A percentile compares a stretch with the other conserved stretches of the same genome.
Conservation (phyloP, 129 eudicot species). For the Escallonia rubra region DNA sequence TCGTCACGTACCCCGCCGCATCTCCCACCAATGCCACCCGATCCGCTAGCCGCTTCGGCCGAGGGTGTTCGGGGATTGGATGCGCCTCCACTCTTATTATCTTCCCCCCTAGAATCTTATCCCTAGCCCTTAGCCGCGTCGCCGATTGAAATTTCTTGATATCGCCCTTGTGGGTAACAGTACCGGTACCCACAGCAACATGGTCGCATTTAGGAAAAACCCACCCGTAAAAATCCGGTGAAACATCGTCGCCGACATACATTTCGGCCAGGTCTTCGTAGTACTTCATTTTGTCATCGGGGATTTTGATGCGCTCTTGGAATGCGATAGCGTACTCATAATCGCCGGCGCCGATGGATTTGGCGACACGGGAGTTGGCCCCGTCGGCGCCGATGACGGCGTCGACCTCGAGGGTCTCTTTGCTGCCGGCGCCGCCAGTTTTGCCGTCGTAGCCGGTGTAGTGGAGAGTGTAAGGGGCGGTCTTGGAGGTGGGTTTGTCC, state of each 20-base stretch:
- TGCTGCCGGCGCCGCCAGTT: conserved; percentile 50
- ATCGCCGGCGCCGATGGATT: conserved; percentile 79
- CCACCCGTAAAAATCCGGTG: too few relatives aligned
- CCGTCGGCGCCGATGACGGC: conserved; percentile 98
- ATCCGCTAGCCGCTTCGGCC: conserved; percentile 55
- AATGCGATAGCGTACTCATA: conserved; percentile 76
- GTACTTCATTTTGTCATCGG: too few relatives aligned
- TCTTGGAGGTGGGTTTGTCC: conserved; percentile 52
- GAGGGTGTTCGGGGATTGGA: conserved; percentile 95
- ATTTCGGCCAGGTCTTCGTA: too few relatives aligned
- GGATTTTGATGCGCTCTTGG: too few relatives aligned
- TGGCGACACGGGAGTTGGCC: conserved; percentile 92
- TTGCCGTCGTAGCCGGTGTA: conserved; percentile 66
- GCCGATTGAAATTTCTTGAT: conserved; percentile 84
- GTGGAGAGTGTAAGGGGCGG: conserved; percentile 55
- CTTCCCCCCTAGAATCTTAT: conserved; percentile 79
- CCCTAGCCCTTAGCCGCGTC: conserved; percentile 68
- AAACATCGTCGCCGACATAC: too few relatives aligned
- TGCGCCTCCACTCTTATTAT: conserved; percentile 93
- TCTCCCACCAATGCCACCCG: conserved; percentile 89
- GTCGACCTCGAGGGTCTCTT: conserved; percentile 58
- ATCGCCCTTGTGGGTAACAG: conserved; percentile 87
- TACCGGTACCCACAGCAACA: conserved; percentile 27
- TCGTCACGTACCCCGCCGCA: conserved; percentile 94
- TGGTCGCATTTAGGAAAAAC: neutral